Percentiles rank a stretch among this genome's conserved stretches.
These are phyloP conservation scores for Lanmaoa rubissima DNA, from an alignment of 768 basidiomycete genomes.

Conservation along the genomic window DNA sequence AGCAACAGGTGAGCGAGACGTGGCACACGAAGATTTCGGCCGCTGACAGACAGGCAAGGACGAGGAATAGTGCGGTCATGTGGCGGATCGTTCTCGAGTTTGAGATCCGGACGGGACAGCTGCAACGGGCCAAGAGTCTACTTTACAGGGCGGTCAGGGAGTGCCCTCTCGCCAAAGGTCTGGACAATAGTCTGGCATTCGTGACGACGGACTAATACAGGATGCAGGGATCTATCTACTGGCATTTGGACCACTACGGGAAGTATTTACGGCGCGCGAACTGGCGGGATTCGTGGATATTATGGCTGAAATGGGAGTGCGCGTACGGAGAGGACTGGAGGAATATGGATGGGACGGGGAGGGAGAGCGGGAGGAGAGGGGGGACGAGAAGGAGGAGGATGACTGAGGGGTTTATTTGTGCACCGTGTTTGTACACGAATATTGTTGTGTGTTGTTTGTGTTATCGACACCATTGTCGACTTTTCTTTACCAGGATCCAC, in stretches of 20 bases:
- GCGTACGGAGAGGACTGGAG: constrained; percentile 61
- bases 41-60: constrained; percentile 42
- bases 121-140: constrained; percentile 64
- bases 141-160: constrained; percentile 73
- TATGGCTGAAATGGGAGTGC: constrained; percentile 75
- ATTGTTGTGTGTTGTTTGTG: constrained; percentile 22
- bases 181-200: neutral
- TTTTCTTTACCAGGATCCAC: constrained; percentile 26
- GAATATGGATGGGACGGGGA: constrained; percentile 30
- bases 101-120: constrained; percentile 62
- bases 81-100: constrained; percentile 79
- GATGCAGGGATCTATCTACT: constrained; percentile 68
- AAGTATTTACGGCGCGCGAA: constrained; percentile 58
- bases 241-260: constrained; percentile 70
- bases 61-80: constrained; percentile 58
- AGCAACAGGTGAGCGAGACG: constrained; percentile 55
- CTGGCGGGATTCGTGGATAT: constrained; percentile 61
- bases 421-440: constrained; percentile 19
- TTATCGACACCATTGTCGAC: constrained; percentile 22
- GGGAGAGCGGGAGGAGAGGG: constrained; percentile 20
- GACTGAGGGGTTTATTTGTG: constrained; percentile 7
- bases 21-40: too few species aligned
- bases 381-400: constrained; percentile 56
- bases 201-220: constrained; percentile 11
- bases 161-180: constrained; percentile 76